Base-by-base conservation (phyloP, 2,329 filamentous ascomycete genomes). In the Aurifilum marmelostoma region DNA sequence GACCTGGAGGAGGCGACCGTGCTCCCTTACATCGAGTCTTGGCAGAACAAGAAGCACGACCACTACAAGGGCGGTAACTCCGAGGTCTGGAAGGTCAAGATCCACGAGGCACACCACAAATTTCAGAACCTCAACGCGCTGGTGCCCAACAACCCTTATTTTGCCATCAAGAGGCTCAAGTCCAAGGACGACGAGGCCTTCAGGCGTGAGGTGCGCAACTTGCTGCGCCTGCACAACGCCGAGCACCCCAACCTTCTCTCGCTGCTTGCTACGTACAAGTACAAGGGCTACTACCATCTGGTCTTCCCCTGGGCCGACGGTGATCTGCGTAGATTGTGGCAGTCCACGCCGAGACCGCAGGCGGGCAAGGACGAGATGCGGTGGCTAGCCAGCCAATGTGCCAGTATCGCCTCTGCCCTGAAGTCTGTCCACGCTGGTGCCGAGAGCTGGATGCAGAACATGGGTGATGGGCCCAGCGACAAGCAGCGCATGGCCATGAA, bases 1-100 rank as follows among this genome's bases (percentile, higher is more conserved):
- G 65, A 71, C 58, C 66, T 71, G 24, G 63, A 68, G 34, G 70
- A 71, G 34, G 65, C 66, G 59, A 65, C 27, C 11, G 67, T 71
- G 34, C 65, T 71, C 2, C 70, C 70, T 21, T 71, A 66, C n/a
- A 67, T 67, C 16, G 68, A 71, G 24, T 65, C 67, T 1, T 70
- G 67, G 66, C 61, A 71, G 59, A 66, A 68, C 60, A 61, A 68
- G 47, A 67, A 68, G 18, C 62, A 66, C 34, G 69, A 71, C 59
- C 70, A 71, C 47, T 70, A 67, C 66, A 69, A 69, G 54, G 70
- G 70, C 58, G 70, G 70, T 65, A 71, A 70, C 59, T 71, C 70
- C 1, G 70, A 71, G 18, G 70, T 71, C 27, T 71, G 68, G 66
- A 69, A 69, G 60, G 70, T 71, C 60, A 70, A 70, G 37, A 69